phyloP scores from a whole-genome alignment of 306 rosid genomes.

The Prunus kanzakura region DNA sequence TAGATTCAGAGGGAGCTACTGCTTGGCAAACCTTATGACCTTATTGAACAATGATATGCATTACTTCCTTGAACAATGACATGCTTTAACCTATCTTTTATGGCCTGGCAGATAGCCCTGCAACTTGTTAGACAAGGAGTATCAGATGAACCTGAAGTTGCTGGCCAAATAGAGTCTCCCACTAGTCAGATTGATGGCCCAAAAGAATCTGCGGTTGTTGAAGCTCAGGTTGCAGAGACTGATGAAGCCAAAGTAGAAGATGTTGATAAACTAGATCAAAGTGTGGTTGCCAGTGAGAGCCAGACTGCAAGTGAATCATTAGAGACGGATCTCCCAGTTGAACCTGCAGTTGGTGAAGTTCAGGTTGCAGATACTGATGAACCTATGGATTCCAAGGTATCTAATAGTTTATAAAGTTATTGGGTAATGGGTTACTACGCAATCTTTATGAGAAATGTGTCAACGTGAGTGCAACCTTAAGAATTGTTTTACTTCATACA shows the following conservation, averaged over 20 bases:
- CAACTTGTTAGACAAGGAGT: slow-evolving; percentile 74
- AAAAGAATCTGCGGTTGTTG: slow-evolving; percentile 31
- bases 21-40: neutral
- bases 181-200: neutral
- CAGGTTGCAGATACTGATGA: slow-evolving; percentile 32
- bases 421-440: neutral
- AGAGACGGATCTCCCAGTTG: slow-evolving; percentile 27
- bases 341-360: slow-evolving; percentile 40
- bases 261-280: slow-evolving; percentile 26
- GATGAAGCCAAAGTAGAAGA: slow-evolving; percentile 29
- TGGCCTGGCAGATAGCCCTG: slow-evolving; percentile 82
- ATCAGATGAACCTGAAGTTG: slow-evolving; percentile 32
- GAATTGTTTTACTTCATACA: neutral
- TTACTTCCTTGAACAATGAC: neutral
- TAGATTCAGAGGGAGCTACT: neutral
- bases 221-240: slow-evolving; percentile 27
- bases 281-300: slow-evolving; percentile 19
- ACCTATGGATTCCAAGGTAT: slow-evolving; percentile 52
- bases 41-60: neutral
- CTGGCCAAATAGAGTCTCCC: slow-evolving; percentile 1
- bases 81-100: slow-evolving; percentile 23
- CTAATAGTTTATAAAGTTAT: neutral
- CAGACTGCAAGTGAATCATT: slow-evolving; percentile 17
- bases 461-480: neutral
- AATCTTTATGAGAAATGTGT: neutral